A percentile compares a stretch with the other conserved stretches of the same genome.
These are phyloP conservation scores for Zygoascus flipseniorum DNA, from an alignment of 805 yeast genomes.

Conservation along the genomic window DNA sequence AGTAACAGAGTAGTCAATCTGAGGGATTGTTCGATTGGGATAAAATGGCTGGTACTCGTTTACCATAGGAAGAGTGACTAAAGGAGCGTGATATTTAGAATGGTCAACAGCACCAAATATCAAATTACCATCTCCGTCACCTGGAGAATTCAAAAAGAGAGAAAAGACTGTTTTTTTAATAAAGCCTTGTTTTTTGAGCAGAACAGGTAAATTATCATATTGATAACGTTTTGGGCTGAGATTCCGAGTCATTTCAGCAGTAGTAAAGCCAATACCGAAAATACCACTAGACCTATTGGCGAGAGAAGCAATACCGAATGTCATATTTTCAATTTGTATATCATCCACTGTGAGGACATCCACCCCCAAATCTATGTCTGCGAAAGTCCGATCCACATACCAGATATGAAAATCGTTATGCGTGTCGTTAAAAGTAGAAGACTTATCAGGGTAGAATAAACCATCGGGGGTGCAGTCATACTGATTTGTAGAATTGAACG, in stretches of 20 bases:
- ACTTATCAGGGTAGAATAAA: background rate
- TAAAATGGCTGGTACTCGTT: background rate
- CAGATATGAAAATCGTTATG: background rate
- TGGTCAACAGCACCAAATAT: constrained; percentile 36
- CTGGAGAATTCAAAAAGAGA: constrained; percentile 33
- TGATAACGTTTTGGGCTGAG: background rate
- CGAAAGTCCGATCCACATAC: background rate
- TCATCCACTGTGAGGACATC: background rate
- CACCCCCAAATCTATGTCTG: background rate
- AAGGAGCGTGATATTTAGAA: constrained; percentile 12
- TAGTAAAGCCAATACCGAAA: constrained; percentile 7
- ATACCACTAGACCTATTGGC: background rate
- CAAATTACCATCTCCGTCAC: constrained; percentile 29
- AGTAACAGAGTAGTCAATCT: constrained; percentile 10
- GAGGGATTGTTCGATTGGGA: background rate
- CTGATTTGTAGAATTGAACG: constrained; percentile 1
- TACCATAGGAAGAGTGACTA: constrained; percentile 27
- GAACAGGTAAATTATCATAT: constrained; percentile 28
- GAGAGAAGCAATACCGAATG: background rate
- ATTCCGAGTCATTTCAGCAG: constrained; percentile 31
- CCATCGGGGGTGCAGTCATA: background rate
- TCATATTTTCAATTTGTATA: background rate
- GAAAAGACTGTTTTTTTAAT: constrained; percentile 37
- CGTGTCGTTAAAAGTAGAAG: background rate
- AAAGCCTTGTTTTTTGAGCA: constrained; percentile 32